These are phyloP conservation scores for Hyphodiscus hymeniophilus DNA, from an alignment of 495 filamentous ascomycete species.

Conservation along the genomic window DNA sequence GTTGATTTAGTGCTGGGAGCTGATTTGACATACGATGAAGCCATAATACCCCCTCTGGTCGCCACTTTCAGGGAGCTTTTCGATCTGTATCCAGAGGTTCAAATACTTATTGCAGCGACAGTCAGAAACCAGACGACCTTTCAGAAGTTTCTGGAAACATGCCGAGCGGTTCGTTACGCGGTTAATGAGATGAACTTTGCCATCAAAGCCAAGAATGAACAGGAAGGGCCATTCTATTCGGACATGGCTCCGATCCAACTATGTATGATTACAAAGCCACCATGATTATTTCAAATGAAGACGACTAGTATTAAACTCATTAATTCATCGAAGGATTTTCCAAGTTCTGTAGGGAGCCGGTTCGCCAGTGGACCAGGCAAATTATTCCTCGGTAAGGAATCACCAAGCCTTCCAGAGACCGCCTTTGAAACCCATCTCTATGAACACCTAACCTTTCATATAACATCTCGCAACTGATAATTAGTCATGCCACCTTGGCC, in stretches of 20 bases:
- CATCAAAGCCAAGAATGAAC: slow-evolving; percentile 26
- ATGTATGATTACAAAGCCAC: slow-evolving; percentile 13
- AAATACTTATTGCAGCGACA: slow-evolving; percentile 38
- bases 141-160: slow-evolving; percentile 31
- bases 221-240: slow-evolving; percentile 42
- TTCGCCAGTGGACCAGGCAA: neutral
- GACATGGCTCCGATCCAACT: slow-evolving; percentile 30
- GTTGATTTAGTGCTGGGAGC: slow-evolving; percentile 42
- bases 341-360: neutral
- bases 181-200: slow-evolving; percentile 29
- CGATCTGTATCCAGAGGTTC: slow-evolving; percentile 25
- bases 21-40: slow-evolving; percentile 43
- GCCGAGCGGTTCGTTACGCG: slow-evolving; percentile 20
- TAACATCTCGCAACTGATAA: too few relatives aligned
- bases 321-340: neutral
- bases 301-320: neutral
- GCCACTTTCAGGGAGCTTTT: slow-evolving; percentile 36
- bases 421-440: too few relatives aligned
- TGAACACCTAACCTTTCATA: too few relatives aligned
- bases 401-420: too few relatives aligned
- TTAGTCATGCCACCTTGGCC: too few relatives aligned
- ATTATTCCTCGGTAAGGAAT: too few relatives aligned
- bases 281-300: neutral
- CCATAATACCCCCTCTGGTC: slow-evolving; percentile 34
- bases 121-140: slow-evolving; percentile 40